Conservation (phyloP, 2,329 filamentous ascomycete species). For the Apiospora saccharicola region DNA sequence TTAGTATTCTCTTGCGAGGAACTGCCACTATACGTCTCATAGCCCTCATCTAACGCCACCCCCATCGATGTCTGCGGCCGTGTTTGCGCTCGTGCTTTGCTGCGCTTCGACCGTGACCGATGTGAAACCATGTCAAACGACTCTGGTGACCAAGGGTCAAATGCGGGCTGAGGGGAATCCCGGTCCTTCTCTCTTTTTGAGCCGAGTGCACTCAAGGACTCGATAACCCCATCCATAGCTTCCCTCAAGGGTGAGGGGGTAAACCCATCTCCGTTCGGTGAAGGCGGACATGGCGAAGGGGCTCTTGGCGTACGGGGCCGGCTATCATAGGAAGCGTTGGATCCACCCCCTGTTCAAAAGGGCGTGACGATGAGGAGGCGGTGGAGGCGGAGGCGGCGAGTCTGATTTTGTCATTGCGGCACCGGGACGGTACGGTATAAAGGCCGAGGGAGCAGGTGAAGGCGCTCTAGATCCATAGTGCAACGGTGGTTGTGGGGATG, state of each 20-base stretch:
- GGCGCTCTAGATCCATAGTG: conserved; percentile 44
- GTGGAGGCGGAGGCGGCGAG: conserved; percentile 80
- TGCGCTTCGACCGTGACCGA: conserved; percentile 42
- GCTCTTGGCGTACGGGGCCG: conserved; percentile 57
- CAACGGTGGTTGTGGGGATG: conserved; percentile 48
- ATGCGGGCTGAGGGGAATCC: conserved; percentile 62
- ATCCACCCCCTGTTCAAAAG: conserved; percentile 38
- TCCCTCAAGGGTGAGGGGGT: conserved; percentile 92
- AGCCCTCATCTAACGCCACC: conserved; percentile 68
- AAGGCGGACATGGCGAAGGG: conserved; percentile 72
- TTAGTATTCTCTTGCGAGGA: conserved; percentile 58
- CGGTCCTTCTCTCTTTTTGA: conserved; percentile 56
- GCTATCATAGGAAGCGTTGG: conserved; percentile 49
- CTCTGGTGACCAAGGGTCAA: conserved; percentile 90
- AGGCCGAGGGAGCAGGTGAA: conserved; percentile 50
- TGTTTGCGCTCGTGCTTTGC: conserved; percentile 39
- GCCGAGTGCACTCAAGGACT: conserved; percentile 88
- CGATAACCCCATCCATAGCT: conserved; percentile 98
- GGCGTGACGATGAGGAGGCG: conserved; percentile 80
- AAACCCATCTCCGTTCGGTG: conserved; percentile 69
- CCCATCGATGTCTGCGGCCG: conserved; percentile 79
- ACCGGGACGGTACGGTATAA: conserved; percentile 44
- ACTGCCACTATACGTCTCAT: conserved; percentile 64
- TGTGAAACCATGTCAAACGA: conserved; percentile 71
- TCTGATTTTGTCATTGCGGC: conserved; percentile 49